Evolutionary conservation across 1,284 basidiomycete species (phyloP), one percentile per base, ranked within the genome.

Genomic region (Apiotrichum gracile): DNA sequence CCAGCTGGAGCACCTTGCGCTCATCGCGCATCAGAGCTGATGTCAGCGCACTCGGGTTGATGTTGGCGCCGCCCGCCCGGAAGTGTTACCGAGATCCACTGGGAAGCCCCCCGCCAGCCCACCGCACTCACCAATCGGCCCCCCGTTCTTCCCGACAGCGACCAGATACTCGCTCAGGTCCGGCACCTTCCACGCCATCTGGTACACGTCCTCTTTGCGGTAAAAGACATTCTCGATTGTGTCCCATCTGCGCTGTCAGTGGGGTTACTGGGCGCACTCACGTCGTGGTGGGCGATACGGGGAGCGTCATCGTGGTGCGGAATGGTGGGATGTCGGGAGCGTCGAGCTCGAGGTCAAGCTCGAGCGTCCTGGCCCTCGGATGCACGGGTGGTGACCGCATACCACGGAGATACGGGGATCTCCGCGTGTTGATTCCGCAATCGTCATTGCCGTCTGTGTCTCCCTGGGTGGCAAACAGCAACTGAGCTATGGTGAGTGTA

Each of bases 11-110:
- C 13, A 96, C 76, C 70, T 88, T 92, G 12, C 85, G 81, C 47
- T 82, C 83, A 68, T 97, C 91, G 6, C 92, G 81, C 80, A 93
- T 88, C 26, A 97, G 75, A 21, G 94, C 94, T 91, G 62, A 39
- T 40, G 12, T 29, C n/a, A 46, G 26, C 31, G 0, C 4, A 24
- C 12, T 31, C 31, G 12, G n/a, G n/a, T n/a, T n/a, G n/a, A n/a
- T n/a, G n/a, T n/a, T n/a, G n/a, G n/a, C n/a, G n/a, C n/a, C n/a
- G n/a, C n/a, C n/a, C n/a, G n/a, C n/a, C n/a, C n/a, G n/a, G n/a
- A n/a, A n/a, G n/a, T n/a, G n/a, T n/a, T n/a, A n/a, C n/a, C n/a
- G n/a, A 31, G 31, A 3, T 31, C 31, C 31, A 13, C 31, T 31
- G 31, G 2, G 9, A 13, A 10, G 12, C 31, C 10, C 9, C 16